Base-by-base conservation (phyloP, 2,329 filamentous ascomycete genomes). In the Colletotrichum cereale region DNA sequence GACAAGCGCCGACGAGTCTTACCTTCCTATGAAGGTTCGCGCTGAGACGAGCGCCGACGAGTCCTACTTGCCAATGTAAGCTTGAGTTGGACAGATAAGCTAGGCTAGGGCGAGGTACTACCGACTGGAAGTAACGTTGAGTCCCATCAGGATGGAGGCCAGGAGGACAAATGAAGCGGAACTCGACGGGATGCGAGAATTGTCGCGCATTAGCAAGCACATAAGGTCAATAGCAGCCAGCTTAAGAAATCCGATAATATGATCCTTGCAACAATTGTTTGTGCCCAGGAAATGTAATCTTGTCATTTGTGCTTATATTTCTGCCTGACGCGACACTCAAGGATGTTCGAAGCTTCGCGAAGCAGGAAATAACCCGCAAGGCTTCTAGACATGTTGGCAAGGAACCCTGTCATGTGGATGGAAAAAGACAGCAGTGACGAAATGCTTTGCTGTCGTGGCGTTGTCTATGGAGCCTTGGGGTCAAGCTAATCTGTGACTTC, bases 401-500 rank as follows among this genome's bases (percentile, higher is more conserved):
- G 77, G 0, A 84, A 66, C 8, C 78, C 75, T 0, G 84, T 84
- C 29, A 85, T 82, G 55, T 82, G 80, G 1, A 85, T 80, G 12
- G 1, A 87, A 78, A 68, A 85, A 87, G 2, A 84, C 84, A 65
- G 87, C 84, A 0, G 85, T 83, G 0, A 86, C 84, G 2, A 85
- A 79, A 3, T 78, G 77, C 0, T 79, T 76, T 47, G 82, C 78
- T 0, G 85, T 86, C 0, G 79, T 81, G 0, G 82, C 83, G 21
- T 75, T 76, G 3, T 78, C 81, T 0, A 78, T 0, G 85, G 84
- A 0, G 85, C 80, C 4, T 79, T 79, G 0, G 86, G 86, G 65
- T 86, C 85, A 2, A 87, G 80, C 85, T 85, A 87, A 72, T 87
- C 86, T 38, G 84, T 80, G 44, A 80, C 81, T 68, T 86, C 84